These are phyloP conservation scores for Populus davidiana DNA, from an alignment of 345 rosid species.

Conservation along the genomic window DNA sequence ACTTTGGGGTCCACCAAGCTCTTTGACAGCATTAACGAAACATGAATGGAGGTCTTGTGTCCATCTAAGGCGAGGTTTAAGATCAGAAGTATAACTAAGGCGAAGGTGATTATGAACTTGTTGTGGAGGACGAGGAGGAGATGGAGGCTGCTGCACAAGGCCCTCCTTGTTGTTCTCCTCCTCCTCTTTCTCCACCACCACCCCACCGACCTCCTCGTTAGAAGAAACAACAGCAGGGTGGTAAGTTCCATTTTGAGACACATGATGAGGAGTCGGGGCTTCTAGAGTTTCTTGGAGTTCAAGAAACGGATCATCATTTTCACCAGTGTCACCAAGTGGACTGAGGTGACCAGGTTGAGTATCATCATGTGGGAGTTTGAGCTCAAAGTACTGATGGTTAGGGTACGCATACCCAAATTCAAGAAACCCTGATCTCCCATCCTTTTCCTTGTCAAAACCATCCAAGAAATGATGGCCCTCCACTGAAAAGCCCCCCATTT, in stretches of 20 bases:
- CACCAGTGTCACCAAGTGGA: background rate
- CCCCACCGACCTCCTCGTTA: background rate
- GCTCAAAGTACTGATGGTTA: background rate
- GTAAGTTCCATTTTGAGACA: background rate
- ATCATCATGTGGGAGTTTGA: background rate
- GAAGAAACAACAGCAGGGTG: background rate
- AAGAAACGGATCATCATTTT: constrained; percentile 3
- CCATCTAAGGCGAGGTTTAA: constrained; percentile 23
- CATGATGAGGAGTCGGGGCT: background rate
- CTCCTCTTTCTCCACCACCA: background rate
- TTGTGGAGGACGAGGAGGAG: no score
- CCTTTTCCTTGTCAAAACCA: no score
- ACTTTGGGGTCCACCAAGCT: constrained; percentile 35
- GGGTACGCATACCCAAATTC: no score
- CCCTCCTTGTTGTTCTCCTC: background rate
- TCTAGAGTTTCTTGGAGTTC: constrained; percentile 20
- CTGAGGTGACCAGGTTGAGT: background rate
- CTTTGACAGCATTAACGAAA: constrained; percentile 15
- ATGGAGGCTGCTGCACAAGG: background rate
- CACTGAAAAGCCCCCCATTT: no score
- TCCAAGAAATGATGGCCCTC: no score
- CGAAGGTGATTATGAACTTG: background rate
- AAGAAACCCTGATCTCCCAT: no score
- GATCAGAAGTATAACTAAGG: background rate
- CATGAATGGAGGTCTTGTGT: constrained; percentile 11